phyloP scores from a whole-genome alignment of 2,329 filamentous ascomycete species.

The Ustulina deusta region DNA sequence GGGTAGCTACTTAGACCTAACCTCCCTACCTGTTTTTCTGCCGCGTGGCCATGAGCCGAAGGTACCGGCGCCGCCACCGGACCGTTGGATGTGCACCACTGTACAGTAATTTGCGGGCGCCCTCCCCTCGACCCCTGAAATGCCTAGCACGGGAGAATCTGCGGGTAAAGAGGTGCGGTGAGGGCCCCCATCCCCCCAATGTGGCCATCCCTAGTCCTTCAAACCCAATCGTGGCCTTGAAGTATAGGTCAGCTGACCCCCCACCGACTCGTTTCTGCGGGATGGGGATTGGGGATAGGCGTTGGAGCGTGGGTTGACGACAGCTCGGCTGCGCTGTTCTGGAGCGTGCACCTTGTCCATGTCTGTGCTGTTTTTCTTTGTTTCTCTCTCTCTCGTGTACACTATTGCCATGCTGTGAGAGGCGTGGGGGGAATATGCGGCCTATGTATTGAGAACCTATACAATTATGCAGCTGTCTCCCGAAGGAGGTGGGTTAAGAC shows the following conservation, averaged over 20 bases:
- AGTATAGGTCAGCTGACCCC: conserved; percentile 33
- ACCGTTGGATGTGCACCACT: conserved; percentile 25
- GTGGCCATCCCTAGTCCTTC: neutral
- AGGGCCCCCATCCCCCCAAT: neutral
- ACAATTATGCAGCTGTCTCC: conserved; percentile 22
- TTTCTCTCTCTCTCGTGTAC: neutral
- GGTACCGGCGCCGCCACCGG: conserved; percentile 36
- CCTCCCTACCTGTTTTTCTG: conserved; percentile 10
- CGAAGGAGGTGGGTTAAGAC: conserved; percentile 27
- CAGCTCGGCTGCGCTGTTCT: neutral
- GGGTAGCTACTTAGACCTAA: neutral
- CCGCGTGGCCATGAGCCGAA: conserved; percentile 34
- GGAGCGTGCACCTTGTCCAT: neutral
- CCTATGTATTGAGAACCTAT: conserved; percentile 2
- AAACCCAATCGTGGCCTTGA: conserved; percentile 25
- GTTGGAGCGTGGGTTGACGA: neutral
- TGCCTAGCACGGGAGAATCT: conserved; percentile 39
- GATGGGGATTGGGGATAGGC: neutral
- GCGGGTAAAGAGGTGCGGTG: conserved; percentile 39
- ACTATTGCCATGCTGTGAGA: neutral
- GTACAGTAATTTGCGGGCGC: conserved; percentile 27
- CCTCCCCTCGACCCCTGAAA: conserved; percentile 26
- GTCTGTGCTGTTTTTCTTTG: neutral
- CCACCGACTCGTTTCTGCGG: conserved; percentile 26
- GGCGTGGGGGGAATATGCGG: conserved; percentile 12